These are phyloP conservation scores for Hypoxylon sp. DNA, from an alignment of 2,329 filamentous ascomycete genomes.

Conservation along the genomic window DNA sequence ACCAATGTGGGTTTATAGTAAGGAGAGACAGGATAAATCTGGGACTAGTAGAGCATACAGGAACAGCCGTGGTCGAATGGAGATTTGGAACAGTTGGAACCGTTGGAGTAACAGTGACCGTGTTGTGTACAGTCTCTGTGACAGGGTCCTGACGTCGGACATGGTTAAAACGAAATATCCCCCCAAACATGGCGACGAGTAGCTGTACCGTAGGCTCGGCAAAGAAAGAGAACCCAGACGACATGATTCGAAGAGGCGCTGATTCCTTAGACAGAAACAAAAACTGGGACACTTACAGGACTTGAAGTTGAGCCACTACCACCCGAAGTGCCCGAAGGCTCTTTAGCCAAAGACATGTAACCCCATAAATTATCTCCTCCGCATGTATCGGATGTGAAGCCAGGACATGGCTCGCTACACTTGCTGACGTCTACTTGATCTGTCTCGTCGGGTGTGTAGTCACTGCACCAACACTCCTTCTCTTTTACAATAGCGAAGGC, in stretches of 20 bases:
- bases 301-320: constrained; percentile 42
- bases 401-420: constrained; percentile 75
- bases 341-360: constrained; percentile 71
- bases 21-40: constrained; percentile 29
- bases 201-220: constrained; percentile 21
- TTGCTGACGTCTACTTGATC: constrained; percentile 58
- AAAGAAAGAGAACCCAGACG: constrained; percentile 41
- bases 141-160: constrained; percentile 51
- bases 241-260: constrained; percentile 44
- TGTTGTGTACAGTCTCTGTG: constrained; percentile 57
- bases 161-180: constrained; percentile 51
- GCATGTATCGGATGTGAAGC: constrained; percentile 77
- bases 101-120: constrained; percentile 53
- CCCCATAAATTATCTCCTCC: constrained; percentile 74
- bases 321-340: constrained; percentile 71
- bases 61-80: constrained; percentile 46
- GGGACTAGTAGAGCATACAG: constrained; percentile 52
- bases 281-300: constrained; percentile 52
- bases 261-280: constrained; percentile 35
- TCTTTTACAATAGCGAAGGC: constrained; percentile 79
- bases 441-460: constrained; percentile 71
- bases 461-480: constrained; percentile 80
- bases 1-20: constrained; percentile 5
- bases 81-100: constrained; percentile 37
- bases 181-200: constrained; percentile 27